A percentile compares a stretch with the other conserved stretches of the same genome.
Evolutionary conservation across 306 rosid genomes (phyloP).

Genomic region (Sechiopsis laciniata): DNA sequence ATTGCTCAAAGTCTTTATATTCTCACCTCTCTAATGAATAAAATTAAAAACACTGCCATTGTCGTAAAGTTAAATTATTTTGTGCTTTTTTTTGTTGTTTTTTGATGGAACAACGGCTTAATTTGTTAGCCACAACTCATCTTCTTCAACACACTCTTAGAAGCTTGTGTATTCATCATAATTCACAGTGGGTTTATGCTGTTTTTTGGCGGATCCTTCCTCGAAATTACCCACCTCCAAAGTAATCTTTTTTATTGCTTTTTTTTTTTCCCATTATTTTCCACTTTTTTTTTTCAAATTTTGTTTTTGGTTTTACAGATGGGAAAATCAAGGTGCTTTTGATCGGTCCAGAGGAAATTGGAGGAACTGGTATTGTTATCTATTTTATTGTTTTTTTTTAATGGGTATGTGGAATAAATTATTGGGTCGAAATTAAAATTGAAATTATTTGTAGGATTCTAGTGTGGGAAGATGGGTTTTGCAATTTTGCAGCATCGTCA

Average conservation of each 20-base stretch:
- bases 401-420: background rate
- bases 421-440: background rate
- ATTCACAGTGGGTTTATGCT: conserved; percentile 27
- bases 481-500: conserved; percentile 75
- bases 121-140: conserved; percentile 23
- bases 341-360: conserved; percentile 98
- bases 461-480: conserved; percentile 99
- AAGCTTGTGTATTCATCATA: conserved; percentile 26
- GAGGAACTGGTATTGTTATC: conserved; percentile 66
- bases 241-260: background rate
- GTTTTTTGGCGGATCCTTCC: conserved; percentile 28
- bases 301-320: conserved; percentile 36
- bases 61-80: background rate
- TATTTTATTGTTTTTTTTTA: too few species aligned
- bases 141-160: conserved; percentile 28
- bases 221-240: conserved; percentile 27
- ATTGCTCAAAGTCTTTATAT: background rate
- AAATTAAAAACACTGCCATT: background rate
- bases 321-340: conserved; percentile 93
- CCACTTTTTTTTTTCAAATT: background rate
- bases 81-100: too few species aligned
- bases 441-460: conserved; percentile 53
- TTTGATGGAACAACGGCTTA: conserved; percentile 21
- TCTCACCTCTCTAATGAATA: background rate
- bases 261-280: background rate